Conservation (phyloP, 352 stramenopile genomes). For the Phytopythium mirpurense region DNA sequence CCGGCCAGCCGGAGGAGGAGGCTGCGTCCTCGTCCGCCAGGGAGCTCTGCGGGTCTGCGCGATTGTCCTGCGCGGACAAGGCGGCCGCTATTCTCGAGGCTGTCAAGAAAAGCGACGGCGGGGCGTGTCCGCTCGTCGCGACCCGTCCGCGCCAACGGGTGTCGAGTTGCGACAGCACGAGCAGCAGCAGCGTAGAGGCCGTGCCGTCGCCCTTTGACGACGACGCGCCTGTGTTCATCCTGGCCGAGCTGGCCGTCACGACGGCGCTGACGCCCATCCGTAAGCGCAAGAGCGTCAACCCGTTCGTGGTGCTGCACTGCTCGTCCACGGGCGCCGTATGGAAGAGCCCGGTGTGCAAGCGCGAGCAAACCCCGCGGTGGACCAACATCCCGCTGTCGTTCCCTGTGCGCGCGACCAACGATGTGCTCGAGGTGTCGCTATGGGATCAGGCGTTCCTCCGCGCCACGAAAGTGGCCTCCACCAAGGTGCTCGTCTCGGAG, state of each 20-base stretch:
- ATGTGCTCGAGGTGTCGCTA: constrained; percentile 53
- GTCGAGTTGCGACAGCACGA: constrained; percentile 17
- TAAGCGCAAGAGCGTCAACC: constrained; percentile 50
- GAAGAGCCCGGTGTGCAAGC: constrained; percentile 42
- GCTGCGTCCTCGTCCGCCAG: neutral
- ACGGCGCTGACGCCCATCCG: constrained; percentile 37
- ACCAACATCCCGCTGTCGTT: constrained; percentile 33
- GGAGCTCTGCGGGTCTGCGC: neutral
- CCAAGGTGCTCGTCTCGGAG: constrained; percentile 35
- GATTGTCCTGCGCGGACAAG: constrained; percentile 6
- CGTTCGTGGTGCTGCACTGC: constrained; percentile 41
- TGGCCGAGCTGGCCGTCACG: constrained; percentile 6
- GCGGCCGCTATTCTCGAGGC: neutral
- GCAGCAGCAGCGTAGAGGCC: constrained; percentile 22
- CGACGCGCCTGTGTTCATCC: constrained; percentile 17
- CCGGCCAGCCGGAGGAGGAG: constrained; percentile 4
- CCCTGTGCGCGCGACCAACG: constrained; percentile 20
- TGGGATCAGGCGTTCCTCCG: constrained; percentile 66
- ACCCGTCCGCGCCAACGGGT: neutral
- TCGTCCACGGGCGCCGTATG: constrained; percentile 21
- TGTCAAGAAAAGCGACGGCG: neutral
- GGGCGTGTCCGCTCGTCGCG: neutral
- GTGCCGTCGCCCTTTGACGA: constrained; percentile 4
- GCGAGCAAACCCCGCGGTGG: constrained; percentile 38
- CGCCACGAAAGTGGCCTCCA: constrained; percentile 47